A percentile compares a stretch with the other conserved stretches of the same genome.
Evolutionary conservation across 306 rosid species (phyloP).

Genomic region (Cicer bijugum): DNA sequence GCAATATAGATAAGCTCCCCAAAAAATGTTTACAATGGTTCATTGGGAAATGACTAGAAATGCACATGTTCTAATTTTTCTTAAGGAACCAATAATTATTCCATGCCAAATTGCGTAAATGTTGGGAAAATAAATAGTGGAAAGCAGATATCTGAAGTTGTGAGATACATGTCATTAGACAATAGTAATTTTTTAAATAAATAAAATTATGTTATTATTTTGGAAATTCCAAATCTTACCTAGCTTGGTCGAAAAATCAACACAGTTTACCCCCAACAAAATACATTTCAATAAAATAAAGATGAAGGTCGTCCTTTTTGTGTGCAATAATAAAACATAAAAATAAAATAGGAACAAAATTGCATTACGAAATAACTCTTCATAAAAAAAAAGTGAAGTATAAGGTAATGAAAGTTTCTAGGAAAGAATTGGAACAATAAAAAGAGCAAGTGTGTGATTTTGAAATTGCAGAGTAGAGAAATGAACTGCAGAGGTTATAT

Average conservation of each 20-base stretch:
- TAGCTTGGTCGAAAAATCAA: neutral
- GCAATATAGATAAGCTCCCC: too few species aligned
- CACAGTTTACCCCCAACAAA: neutral
- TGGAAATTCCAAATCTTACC: neutral
- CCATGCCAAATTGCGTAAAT: too few species aligned
- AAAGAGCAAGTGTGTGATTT: neutral
- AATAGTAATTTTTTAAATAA: too few species aligned
- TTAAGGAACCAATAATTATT: neutral
- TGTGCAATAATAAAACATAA: neutral
- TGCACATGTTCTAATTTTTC: neutral
- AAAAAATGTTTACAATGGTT: too few species aligned
- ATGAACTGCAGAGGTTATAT: neutral
- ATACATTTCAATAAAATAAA: neutral
- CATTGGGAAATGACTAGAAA: too few species aligned
- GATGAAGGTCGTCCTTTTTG: too few species aligned
- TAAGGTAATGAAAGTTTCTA: neutral
- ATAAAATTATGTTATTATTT: neutral
- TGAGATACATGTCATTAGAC: neutral
- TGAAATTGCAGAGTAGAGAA: neutral
- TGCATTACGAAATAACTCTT: constrained; percentile 1
- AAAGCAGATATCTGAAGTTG: neutral
- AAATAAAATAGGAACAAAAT: neutral
- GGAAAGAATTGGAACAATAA: neutral
- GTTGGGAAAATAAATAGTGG: neutral
- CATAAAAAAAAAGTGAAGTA: neutral